A percentile compares a stretch with the other conserved stretches of the same genome.
These are phyloP conservation scores for Microbotryum saponariae DNA, from an alignment of 1,284 basidiomycete species.

Conservation along the genomic window DNA sequence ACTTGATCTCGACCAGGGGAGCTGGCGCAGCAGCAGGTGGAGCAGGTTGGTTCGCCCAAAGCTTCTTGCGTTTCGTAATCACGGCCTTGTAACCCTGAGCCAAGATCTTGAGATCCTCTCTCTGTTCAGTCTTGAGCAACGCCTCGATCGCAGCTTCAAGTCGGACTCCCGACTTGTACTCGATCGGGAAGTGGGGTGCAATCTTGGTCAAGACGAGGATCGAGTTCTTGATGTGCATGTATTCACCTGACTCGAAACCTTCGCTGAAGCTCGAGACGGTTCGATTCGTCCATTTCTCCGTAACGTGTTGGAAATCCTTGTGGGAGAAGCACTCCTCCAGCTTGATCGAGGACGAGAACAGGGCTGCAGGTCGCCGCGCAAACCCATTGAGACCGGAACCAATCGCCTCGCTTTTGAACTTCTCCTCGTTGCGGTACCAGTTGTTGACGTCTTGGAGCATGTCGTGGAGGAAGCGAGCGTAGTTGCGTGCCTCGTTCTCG, in stretches of 20 bases:
- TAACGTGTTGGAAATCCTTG: constrained; percentile 21
- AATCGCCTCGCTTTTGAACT: constrained; percentile 45
- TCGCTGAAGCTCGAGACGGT: constrained; percentile 40
- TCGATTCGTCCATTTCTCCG: constrained; percentile 35
- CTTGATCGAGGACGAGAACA: not conserved
- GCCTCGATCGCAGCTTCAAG: constrained; percentile 61
- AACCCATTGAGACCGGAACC: constrained; percentile 40
- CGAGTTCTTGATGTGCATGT: constrained; percentile 90
- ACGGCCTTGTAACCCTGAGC: constrained; percentile 50
- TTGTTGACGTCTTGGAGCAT: constrained; percentile 64
- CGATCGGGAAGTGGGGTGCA: constrained; percentile 73
- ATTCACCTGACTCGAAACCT: constrained; percentile 51
- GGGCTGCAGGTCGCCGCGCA: constrained; percentile 1
- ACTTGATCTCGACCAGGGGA: not conserved
- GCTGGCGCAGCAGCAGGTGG: not conserved
- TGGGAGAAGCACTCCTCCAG: constrained; percentile 18
- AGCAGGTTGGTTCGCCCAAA: constrained; percentile 23
- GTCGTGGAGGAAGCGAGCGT: constrained; percentile 58
- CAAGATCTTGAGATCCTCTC: constrained; percentile 59
- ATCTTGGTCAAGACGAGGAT: constrained; percentile 84
- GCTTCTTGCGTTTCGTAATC: constrained; percentile 27
- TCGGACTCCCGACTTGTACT: constrained; percentile 48
- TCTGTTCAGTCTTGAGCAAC: constrained; percentile 61
- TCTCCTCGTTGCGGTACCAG: constrained; percentile 63
- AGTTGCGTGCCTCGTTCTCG: constrained; percentile 92